These are phyloP conservation scores for Carex kokanica DNA, from an alignment of 176 grass and related monocot species.

Conservation along the genomic window DNA sequence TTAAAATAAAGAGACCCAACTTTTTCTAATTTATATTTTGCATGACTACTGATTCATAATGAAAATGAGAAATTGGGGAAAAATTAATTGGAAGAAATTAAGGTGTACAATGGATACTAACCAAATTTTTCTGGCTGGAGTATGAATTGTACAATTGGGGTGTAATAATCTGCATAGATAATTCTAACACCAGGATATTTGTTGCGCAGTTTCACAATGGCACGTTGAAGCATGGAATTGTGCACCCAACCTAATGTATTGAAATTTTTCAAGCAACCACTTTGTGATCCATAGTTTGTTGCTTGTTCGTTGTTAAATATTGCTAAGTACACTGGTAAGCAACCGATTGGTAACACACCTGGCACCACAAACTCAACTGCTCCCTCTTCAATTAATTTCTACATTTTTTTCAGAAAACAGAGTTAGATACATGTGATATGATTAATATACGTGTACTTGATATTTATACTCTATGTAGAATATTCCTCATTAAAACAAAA, in stretches of 20 bases:
- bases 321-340: slow-evolving; percentile 75
- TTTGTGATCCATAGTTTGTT: slow-evolving; percentile 35
- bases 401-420: neutral
- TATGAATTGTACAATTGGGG: slow-evolving; percentile 59
- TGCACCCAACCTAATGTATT: slow-evolving; percentile 69
- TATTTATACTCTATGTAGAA: neutral
- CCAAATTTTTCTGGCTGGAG: slow-evolving; percentile 69
- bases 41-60: neutral
- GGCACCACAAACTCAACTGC: slow-evolving; percentile 88
- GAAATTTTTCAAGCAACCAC: slow-evolving; percentile 67
- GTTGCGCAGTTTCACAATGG: slow-evolving; percentile 41
- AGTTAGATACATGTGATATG: neutral
- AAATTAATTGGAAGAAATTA: neutral
- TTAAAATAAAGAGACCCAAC: too few relatives aligned
- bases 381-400: slow-evolving; percentile 72
- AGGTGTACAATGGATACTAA: slow-evolving; percentile 18
- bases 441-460: neutral
- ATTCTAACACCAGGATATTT: slow-evolving; percentile 63
- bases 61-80: neutral
- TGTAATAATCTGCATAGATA: slow-evolving; percentile 87
- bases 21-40: too few relatives aligned
- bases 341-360: slow-evolving; percentile 68
- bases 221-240: slow-evolving; percentile 60
- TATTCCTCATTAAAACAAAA: neutral
- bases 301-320: slow-evolving; percentile 43